phyloP scores from a whole-genome alignment of 202 grass and related monocot genomes.

The Elaeis oleifera region DNA sequence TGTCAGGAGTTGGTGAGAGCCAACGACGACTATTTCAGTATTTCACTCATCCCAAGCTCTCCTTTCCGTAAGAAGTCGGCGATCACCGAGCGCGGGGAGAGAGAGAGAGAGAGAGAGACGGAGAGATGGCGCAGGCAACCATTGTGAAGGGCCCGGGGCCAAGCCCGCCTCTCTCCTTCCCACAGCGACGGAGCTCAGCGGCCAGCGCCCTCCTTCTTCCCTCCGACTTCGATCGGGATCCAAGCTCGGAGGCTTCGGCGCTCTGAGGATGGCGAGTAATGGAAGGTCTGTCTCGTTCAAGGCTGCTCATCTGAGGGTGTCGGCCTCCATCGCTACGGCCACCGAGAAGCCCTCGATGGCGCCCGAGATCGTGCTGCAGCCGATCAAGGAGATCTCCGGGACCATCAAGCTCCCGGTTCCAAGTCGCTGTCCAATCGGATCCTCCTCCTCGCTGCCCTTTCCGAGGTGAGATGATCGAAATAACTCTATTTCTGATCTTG shows the following conservation, averaged over 20 bases:
- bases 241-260: not conserved
- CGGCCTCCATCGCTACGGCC: slow-evolving; percentile 39
- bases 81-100: not conserved
- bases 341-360: slow-evolving; percentile 46
- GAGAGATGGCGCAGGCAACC: slow-evolving; percentile 30
- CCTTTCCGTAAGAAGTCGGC: no score
- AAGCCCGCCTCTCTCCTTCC: slow-evolving; percentile 11
- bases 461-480: slow-evolving; percentile 44
- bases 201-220: slow-evolving; percentile 6
- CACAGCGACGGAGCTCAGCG: slow-evolving; percentile 9
- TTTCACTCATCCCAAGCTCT: no score
- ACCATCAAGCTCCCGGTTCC: slow-evolving; percentile 73
- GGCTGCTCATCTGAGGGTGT: slow-evolving; percentile 1
- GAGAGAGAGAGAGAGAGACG: slow-evolving; percentile 4
- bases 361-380: slow-evolving; percentile 77
- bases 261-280: slow-evolving; percentile 5
- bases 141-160: slow-evolving; percentile 26
- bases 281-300: no score
- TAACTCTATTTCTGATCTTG: not conserved
- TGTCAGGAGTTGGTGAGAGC: no score
- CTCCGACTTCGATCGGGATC: slow-evolving; percentile 15
- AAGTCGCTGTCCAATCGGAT: slow-evolving; percentile 98
- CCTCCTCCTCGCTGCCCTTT: slow-evolving; percentile 81
- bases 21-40: no score
- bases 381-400: slow-evolving; percentile 91